Evolutionary conservation across 2,329 filamentous ascomycete species (phyloP), one percentile per base, ranked within the genome.

Genomic region (Colletotrichum agaves): DNA sequence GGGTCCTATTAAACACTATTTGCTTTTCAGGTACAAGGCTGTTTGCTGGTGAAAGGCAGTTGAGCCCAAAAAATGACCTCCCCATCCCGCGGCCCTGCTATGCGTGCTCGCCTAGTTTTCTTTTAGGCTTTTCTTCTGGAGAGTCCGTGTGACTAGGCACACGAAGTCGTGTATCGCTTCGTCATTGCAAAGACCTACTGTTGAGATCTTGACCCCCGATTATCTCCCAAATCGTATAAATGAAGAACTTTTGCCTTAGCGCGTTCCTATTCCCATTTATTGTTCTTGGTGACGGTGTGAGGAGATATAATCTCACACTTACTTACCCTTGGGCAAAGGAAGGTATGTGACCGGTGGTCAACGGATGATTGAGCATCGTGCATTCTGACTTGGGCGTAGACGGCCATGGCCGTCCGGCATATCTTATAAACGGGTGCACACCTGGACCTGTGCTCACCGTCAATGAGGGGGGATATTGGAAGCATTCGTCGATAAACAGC

Each of bases 401-500:
- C 27, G 62, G 62, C 1, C 62, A 65, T 17, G 62, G 62, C 5
- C 46, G 62, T 17, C 62, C 62, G 19, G 21, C 57, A 7, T 65
- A 61, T 39, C 57, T 65, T 2, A 61, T 61, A 15, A 65, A 65
- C 17, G 56, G 56, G 10, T 21, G 52, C 17, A 65, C 62, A 11
- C 62, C 62, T 4, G 62, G 62, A 2, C 62, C 62, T 4, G 56
- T 65, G 15, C 41, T 61, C 1, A 55, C 47, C 2, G 56, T 65
- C 2, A n/a, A 65, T 4, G 56, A 61, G 5, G 62, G 21, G 57
- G 61, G 41, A 65, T 39, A 2, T n/a, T 65, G 0, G 62, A 65
- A 17, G 62, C 62, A 7, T 65, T 61, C 15, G 62, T 65, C n/a
- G 57, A 65, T 12, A 65, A 61, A 8, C 62, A 65, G 15, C 62